Evolutionary conservation across 83 land plant genomes (phyloP).

Genomic region (Diphasiastrum complanatum): DNA sequence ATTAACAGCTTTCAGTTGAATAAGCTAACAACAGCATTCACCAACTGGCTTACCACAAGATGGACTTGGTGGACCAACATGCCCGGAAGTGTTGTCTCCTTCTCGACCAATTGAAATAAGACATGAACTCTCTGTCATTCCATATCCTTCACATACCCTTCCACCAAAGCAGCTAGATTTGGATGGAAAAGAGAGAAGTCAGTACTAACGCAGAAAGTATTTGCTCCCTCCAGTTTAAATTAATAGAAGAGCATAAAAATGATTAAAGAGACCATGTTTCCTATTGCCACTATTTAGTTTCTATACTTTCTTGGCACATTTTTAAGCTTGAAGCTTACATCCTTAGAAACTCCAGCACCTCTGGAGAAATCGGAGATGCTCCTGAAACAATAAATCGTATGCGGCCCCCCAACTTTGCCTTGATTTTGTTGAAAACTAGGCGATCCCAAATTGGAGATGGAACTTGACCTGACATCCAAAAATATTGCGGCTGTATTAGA

Average conservation of each 20-base stretch:
- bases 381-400: conserved; percentile 82
- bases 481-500: not conserved
- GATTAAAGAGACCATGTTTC: too few relatives aligned
- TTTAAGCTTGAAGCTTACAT: too few relatives aligned
- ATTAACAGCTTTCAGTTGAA: too few relatives aligned
- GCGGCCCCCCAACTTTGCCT: conserved; percentile 80
- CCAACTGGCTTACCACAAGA: conserved; percentile 87
- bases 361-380: conserved; percentile 96
- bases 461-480: conserved; percentile 62
- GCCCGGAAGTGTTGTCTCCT: conserved; percentile 76
- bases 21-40: too few relatives aligned
- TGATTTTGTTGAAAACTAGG: conserved; percentile 91
- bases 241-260: not conserved
- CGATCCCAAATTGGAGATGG: conserved; percentile 98
- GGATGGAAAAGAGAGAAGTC: conserved; percentile 9
- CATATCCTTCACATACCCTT: conserved; percentile 82
- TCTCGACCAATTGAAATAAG: conserved; percentile 47
- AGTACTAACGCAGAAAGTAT: too few relatives aligned
- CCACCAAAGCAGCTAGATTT: conserved; percentile 99
- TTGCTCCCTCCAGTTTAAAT: not conserved
- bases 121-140: conserved; percentile 98
- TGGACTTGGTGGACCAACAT: conserved; percentile 96
- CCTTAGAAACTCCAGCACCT: conserved; percentile 83
- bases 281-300: not conserved
- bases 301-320: too few relatives aligned